phyloP scores from a whole-genome alignment of 1,139 yeast genomes.

The Sugiyamaella sp. region DNA sequence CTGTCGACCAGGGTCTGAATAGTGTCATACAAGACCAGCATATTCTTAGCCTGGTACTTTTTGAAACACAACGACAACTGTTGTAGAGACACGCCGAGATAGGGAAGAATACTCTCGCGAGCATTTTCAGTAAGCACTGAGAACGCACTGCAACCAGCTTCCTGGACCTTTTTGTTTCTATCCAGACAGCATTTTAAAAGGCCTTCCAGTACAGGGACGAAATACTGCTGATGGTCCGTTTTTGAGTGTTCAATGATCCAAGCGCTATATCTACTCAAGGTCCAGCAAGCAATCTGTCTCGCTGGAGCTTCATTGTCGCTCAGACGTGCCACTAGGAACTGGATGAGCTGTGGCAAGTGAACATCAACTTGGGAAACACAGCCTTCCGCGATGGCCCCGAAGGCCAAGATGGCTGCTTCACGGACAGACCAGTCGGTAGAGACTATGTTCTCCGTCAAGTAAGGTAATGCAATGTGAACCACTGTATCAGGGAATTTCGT shows the following conservation, averaged over 20 bases:
- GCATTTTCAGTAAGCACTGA: conserved; percentile 81
- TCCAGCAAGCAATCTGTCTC: conserved; percentile 94
- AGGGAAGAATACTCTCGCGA: conserved; percentile 59
- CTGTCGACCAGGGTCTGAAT: conserved; percentile 89
- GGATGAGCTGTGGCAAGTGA: conserved; percentile 78
- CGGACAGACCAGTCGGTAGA: conserved; percentile 82
- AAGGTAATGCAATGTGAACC: conserved; percentile 68
- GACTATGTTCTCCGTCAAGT: conserved; percentile 68
- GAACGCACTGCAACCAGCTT: conserved; percentile 87
- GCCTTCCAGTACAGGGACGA: conserved; percentile 77
- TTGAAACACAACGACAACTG: conserved; percentile 76
- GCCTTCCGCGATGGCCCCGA: conserved; percentile 94
- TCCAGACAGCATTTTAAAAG: conserved; percentile 77
- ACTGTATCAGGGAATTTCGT: conserved; percentile 69
- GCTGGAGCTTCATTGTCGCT: conserved; percentile 81
- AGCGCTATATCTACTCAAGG: conserved; percentile 77
- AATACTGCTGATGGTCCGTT: conserved; percentile 61
- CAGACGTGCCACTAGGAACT: conserved; percentile 79
- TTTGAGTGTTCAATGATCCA: conserved; percentile 64
- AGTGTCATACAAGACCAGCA: conserved; percentile 83
- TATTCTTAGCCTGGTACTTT: conserved; percentile 77
- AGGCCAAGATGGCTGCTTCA: conserved; percentile 90
- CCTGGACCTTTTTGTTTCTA: conserved; percentile 87
- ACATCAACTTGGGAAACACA: conserved; percentile 72
- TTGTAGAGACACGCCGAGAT: conserved; percentile 65